Evolutionary conservation across 2,329 filamentous ascomycete species (phyloP).

Genomic region (Neonectria ditissima): DNA sequence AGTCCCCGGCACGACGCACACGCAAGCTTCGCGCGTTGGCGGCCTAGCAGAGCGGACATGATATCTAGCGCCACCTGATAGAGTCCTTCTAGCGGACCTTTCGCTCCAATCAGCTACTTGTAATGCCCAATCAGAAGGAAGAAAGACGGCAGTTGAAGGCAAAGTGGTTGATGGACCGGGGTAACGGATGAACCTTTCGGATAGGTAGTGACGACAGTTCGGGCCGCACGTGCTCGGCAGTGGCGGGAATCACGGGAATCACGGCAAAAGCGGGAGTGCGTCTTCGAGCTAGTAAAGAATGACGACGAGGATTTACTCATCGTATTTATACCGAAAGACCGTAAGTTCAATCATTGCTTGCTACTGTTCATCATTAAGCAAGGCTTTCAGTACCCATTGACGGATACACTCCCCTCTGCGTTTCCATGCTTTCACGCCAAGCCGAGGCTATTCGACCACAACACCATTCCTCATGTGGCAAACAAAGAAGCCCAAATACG

Average conservation of each 20-base stretch:
- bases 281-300: not conserved
- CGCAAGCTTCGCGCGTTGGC: constrained; percentile 57
- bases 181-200: not conserved
- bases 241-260: constrained; percentile 30
- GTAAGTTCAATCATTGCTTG: not conserved
- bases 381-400: not conserved
- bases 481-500: not conserved
- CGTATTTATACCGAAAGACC: not conserved
- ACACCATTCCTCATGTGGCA: constrained; percentile 12
- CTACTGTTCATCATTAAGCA: not conserved
- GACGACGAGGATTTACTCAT: not conserved
- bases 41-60: constrained; percentile 39
- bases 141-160: not conserved
- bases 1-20: constrained; percentile 65
- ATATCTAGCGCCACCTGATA: too few species aligned
- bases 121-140: not conserved
- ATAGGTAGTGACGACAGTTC: not conserved
- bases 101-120: too few species aligned
- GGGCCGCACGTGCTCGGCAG: constrained; percentile 1
- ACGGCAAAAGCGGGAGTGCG: constrained; percentile 19
- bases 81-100: too few species aligned
- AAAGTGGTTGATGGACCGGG: not conserved
- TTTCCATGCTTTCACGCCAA: too few species aligned
- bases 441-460: not conserved
- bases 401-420: too few species aligned